phyloP scores from a whole-genome alignment of 2,329 filamentous ascomycete species.

The Ilyonectria sp. region DNA sequence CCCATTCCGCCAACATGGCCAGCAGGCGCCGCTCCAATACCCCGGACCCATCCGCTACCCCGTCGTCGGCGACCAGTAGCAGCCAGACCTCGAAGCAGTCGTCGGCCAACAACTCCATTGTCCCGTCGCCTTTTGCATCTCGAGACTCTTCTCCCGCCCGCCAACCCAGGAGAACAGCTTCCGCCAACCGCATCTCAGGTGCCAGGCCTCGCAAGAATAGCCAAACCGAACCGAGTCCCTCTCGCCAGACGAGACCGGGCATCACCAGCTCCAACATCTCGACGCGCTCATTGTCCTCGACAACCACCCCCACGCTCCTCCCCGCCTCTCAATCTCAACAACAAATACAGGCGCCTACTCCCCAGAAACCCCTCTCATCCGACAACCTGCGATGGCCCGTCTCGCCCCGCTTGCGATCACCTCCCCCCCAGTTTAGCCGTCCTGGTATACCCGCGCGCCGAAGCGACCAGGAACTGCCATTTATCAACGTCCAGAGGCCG shows the following conservation, averaged over 20 bases:
- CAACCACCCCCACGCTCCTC: conserved; percentile 77
- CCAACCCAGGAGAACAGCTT: conserved; percentile 54
- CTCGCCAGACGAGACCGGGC: conserved; percentile 65
- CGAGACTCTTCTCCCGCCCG: conserved; percentile 66
- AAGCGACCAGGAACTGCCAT: conserved; percentile 65
- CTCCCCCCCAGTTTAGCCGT: conserved; percentile 72
- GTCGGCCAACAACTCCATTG: conserved; percentile 55
- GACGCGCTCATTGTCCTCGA: conserved; percentile 78
- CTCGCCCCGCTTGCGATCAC: conserved; percentile 83
- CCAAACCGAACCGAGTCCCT: conserved; percentile 74
- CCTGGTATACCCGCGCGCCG: conserved; percentile 62
- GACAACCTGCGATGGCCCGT: conserved; percentile 81
- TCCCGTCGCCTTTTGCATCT: conserved; percentile 56
- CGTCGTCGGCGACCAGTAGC: conserved; percentile 45
- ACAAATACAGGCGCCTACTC: conserved; percentile 72
- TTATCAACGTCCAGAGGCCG: conserved; percentile 68
- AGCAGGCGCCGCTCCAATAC: conserved; percentile 43
- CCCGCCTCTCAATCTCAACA: conserved; percentile 73
- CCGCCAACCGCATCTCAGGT: conserved; percentile 53
- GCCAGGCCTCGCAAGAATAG: conserved; percentile 77
- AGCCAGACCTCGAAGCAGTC: conserved; percentile 55
- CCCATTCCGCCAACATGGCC: conserved; percentile 38
- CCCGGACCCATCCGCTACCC: conserved; percentile 42
- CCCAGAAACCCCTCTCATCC: conserved; percentile 71
- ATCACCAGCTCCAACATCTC: conserved; percentile 74